Evolutionary conservation across 2,329 filamentous ascomycete species (phyloP).

Genomic region (Scedosporium boydii): DNA sequence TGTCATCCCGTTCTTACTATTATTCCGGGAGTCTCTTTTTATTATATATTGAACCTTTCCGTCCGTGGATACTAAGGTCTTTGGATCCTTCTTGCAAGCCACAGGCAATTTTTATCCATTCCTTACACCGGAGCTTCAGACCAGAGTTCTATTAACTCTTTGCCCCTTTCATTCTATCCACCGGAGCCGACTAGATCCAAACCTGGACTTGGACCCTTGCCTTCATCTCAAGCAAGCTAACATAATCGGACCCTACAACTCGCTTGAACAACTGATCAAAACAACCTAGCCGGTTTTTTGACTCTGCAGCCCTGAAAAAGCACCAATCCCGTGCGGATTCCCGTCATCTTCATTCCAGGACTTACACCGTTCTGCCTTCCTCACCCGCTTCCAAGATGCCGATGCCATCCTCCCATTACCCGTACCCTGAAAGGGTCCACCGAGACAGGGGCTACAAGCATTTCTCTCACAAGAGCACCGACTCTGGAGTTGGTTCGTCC

Average conservation of each 20-base stretch:
- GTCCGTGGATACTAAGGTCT: background rate
- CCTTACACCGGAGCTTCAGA: background rate
- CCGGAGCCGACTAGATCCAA: too few relatives aligned
- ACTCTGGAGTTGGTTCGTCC: conserved; percentile 14
- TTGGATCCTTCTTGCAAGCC: background rate
- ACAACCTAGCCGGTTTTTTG: too few relatives aligned
- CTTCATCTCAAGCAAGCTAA: too few relatives aligned
- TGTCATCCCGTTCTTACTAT: background rate
- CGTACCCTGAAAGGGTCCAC: background rate
- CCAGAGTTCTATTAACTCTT: too few relatives aligned
- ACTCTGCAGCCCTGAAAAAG: too few relatives aligned
- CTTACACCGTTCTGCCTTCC: background rate
- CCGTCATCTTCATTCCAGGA: background rate
- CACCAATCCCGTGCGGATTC: too few relatives aligned
- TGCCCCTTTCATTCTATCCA: too few relatives aligned
- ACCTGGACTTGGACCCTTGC: too few relatives aligned
- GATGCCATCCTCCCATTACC: background rate
- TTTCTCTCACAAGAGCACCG: conserved; percentile 12
- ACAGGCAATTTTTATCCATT: background rate
- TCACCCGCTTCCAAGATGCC: background rate
- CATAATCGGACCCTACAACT: too few relatives aligned
- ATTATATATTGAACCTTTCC: background rate
- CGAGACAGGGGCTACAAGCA: conserved; percentile 6
- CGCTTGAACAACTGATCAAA: too few relatives aligned
- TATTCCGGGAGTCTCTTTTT: background rate